Conservation (phyloP, 495 filamentous ascomycete species). For the Hyaloscypha hepaticicola region DNA sequence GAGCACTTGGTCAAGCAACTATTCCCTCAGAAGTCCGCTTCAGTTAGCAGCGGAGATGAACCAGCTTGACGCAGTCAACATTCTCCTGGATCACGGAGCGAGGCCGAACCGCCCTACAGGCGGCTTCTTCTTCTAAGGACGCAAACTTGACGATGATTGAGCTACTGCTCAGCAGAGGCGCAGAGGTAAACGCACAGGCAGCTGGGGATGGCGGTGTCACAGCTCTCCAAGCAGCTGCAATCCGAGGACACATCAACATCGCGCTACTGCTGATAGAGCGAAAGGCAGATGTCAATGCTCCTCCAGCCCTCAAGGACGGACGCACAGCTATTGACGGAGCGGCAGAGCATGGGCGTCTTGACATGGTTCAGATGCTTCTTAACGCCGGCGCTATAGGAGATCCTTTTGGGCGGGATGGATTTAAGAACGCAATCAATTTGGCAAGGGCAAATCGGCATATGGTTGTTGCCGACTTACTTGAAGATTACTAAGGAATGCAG, state of each 20-base stretch:
- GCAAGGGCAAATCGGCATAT: conserved; percentile 15
- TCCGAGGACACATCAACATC: conserved; percentile 21
- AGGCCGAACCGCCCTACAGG: conserved; percentile 17
- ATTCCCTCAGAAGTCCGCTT: conserved; percentile 36
- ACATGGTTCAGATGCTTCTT: conserved; percentile 41
- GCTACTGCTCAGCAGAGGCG: conserved; percentile 32
- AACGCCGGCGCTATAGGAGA: conserved; percentile 29
- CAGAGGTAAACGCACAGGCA: conserved; percentile 34
- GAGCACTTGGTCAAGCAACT: conserved; percentile 10
- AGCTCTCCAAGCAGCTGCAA: conserved; percentile 25
- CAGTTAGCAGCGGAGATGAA: conserved; percentile 43
- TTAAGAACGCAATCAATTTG: conserved; percentile 14
- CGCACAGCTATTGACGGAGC: conserved; percentile 44
- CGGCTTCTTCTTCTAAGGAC: conserved; percentile 22
- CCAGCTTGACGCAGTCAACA: conserved; percentile 45
- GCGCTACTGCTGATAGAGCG: conserved; percentile 34
- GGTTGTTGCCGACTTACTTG: conserved; percentile 17
- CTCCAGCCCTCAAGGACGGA: conserved; percentile 31
- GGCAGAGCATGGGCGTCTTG: conserved; percentile 40
- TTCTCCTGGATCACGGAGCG: conserved; percentile 37
- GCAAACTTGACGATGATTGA: conserved; percentile 28
- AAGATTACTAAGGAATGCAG: conserved; percentile 15
- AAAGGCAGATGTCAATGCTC: conserved; percentile 35
- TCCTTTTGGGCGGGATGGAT: conserved; percentile 7
- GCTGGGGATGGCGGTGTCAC: conserved; percentile 27